These are phyloP conservation scores for Cladosporium sp. DNA, from an alignment of 2,329 filamentous ascomycete genomes.

Conservation along the genomic window DNA sequence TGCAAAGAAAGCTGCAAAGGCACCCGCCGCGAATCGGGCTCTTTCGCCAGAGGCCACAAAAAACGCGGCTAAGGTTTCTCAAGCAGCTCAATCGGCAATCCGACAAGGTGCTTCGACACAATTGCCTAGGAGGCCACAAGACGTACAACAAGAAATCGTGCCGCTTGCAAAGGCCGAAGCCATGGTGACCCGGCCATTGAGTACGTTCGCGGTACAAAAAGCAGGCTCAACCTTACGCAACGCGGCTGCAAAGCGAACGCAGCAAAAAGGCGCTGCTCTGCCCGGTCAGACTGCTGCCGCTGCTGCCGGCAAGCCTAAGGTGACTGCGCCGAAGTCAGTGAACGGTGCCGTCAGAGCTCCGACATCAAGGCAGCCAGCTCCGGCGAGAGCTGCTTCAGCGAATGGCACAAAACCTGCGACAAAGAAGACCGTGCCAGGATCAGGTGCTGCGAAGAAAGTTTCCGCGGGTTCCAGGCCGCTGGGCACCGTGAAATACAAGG, in stretches of 20 bases:
- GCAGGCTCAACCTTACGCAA: constrained; percentile 24
- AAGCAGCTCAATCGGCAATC: constrained; percentile 16
- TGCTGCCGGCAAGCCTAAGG: constrained; percentile 4
- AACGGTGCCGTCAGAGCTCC: constrained; percentile 10
- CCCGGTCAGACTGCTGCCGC: constrained; percentile 20
- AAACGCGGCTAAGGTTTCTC: constrained; percentile 20
- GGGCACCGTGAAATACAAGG: constrained; percentile 26
- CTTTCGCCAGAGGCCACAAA: constrained; percentile 22
- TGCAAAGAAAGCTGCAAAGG: constrained; percentile 23
- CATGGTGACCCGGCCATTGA: constrained; percentile 32
- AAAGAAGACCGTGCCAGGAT: background rate
- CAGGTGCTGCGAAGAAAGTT: constrained; percentile 6
- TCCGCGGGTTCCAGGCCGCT: constrained; percentile 21
- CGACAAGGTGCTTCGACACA: constrained; percentile 11
- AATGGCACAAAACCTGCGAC: constrained; percentile 12
- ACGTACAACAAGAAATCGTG: constrained; percentile 22
- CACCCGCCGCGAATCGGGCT: constrained; percentile 20
- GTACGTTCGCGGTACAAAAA: constrained; percentile 31
- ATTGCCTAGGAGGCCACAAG: constrained; percentile 17
- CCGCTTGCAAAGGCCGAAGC: constrained; percentile 32
- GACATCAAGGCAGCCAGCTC: constrained; percentile 8
- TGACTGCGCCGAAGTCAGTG: background rate
- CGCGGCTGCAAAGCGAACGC: constrained; percentile 25
- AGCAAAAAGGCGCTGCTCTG: constrained; percentile 23
- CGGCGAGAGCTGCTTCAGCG: constrained; percentile 7